Base-by-base conservation (phyloP, 805 yeast genomes). In the Kuraishia cidri region DNA sequence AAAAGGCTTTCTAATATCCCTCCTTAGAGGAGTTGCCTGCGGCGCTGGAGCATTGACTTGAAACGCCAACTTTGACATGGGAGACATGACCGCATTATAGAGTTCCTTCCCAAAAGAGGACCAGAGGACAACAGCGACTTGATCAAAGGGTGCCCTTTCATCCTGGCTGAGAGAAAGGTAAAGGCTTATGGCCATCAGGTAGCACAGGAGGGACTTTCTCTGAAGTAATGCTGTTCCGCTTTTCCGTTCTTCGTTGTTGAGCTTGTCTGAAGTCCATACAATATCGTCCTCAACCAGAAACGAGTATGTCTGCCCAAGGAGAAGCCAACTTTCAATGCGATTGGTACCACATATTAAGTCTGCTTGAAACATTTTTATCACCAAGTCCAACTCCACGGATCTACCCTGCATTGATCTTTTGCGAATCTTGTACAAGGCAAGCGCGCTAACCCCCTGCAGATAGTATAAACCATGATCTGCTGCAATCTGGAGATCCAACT, bases 231-330 rank as follows among this genome's bases (percentile, higher is more conserved):
- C 85, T 0, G 86, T 79, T 0, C 57, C 51, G 3, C 57, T 56
- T 45, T 79, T 79, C 39, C 76, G 66, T 5, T 81, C 92, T 1
- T 64, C 47, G 1, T 70, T 63, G 32, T 78, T 78, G 24, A 86
- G 56, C 46, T 82, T 82, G 45, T 88, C 96, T 0, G 95, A 77
- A 1, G 90, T 82, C 94, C 95, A 86, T n/a, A 84, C 75, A 35
- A 92, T 56, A 41, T 85, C 95, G 51, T 87, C 95, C 42, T 90
- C 97, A 0, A 81, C 94, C 26, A 83, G 58, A 36, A 64, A 76
- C 0, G 87, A 78, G 43, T 69, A 87, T 0, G 90, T 77, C 47
- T 79, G 86, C 0, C 94, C 95, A 10, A 92, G 51, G 1, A 85
- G 64, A 26, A 75, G 61, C 99, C 99, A 92, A 6, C 84, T 75